Conservation (phyloP, 148 eudicot species). For the Pouteria glomerata region DNA sequence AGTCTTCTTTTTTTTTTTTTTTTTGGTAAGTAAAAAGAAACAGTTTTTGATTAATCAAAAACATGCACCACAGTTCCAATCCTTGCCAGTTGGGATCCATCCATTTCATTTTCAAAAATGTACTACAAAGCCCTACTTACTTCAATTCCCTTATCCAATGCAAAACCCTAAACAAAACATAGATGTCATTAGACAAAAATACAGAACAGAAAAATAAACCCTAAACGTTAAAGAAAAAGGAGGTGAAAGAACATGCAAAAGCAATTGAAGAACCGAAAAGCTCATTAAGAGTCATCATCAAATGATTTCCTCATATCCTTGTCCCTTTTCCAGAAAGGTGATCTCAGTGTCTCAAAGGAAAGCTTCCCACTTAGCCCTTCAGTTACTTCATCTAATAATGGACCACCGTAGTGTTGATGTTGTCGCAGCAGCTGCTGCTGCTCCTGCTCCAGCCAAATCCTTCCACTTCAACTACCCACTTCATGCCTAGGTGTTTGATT, state of each 20-base stretch:
- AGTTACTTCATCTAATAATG: conserved; percentile 23
- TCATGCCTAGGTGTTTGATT: conserved; percentile 45
- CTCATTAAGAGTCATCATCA: conserved; percentile 14
- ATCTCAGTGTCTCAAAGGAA: conserved; percentile 32
- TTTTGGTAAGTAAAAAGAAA: too few species aligned
- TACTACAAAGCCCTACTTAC: neutral
- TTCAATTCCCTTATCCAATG: neutral
- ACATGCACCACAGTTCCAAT: neutral
- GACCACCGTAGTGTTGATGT: conserved; percentile 22
- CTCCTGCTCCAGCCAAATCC: conserved; percentile 30
- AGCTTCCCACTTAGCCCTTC: conserved; percentile 37
- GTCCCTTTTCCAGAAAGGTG: conserved; percentile 38
- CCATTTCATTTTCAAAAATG: neutral
- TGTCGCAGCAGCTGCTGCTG: conserved; percentile 20
- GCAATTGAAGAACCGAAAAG: neutral
- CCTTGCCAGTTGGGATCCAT: conserved; percentile 4
- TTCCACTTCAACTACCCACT: conserved; percentile 59
- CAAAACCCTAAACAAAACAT: conserved; percentile 6
- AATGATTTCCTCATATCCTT: conserved; percentile 25
- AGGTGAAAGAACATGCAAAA: neutral
- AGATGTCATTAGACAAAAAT: neutral
- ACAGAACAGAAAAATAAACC: neutral
- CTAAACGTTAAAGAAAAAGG: too few species aligned
- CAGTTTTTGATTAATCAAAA: too few species aligned
- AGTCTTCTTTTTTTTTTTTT: too few species aligned